These are phyloP conservation scores for Yamadazyma diospyri DNA, from an alignment of 1,139 yeast genomes.

Conservation along the genomic window DNA sequence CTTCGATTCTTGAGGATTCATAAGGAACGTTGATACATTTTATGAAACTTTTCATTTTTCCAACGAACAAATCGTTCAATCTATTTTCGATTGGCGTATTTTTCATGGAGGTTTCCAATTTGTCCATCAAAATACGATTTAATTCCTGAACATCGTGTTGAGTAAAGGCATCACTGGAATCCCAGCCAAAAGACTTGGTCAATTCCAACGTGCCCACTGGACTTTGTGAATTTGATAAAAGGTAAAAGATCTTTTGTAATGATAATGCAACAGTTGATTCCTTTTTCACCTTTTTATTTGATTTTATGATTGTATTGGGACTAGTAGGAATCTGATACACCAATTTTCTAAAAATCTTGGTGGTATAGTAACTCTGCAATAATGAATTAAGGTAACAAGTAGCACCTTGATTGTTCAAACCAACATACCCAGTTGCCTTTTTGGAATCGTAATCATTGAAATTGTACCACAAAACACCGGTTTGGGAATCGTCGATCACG, in stretches of 20 bases:
- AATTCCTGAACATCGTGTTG: slow-evolving; percentile 98
- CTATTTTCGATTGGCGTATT: slow-evolving; percentile 81
- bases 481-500: slow-evolving; percentile 76
- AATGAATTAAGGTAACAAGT: slow-evolving; percentile 93
- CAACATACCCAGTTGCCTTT: slow-evolving; percentile 83
- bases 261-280: slow-evolving; percentile 69
- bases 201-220: slow-evolving; percentile 85
- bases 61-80: slow-evolving; percentile 83
- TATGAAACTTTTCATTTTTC: slow-evolving; percentile 93
- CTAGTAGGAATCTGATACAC: slow-evolving; percentile 90
- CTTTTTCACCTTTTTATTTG: slow-evolving; percentile 25
- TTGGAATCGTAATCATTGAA: slow-evolving; percentile 85
- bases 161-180: slow-evolving; percentile 88
- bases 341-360: slow-evolving; percentile 74
- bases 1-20: slow-evolving; percentile 89
- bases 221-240: slow-evolving; percentile 63
- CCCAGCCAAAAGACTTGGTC: slow-evolving; percentile 97
- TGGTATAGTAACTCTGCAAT: slow-evolving; percentile 84
- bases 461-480: slow-evolving; percentile 93
- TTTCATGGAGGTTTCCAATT: slow-evolving; percentile 87
- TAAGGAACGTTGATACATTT: slow-evolving; percentile 93
- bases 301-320: slow-evolving; percentile 20
- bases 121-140: slow-evolving; percentile 93
- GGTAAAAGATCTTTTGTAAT: slow-evolving; percentile 81
- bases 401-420: slow-evolving; percentile 95